A percentile compares a stretch with the other conserved stretches of the same genome.
Evolutionary conservation across 2,329 filamentous ascomycete genomes (phyloP).

Genomic region (Paracoccidioides lutzii): DNA sequence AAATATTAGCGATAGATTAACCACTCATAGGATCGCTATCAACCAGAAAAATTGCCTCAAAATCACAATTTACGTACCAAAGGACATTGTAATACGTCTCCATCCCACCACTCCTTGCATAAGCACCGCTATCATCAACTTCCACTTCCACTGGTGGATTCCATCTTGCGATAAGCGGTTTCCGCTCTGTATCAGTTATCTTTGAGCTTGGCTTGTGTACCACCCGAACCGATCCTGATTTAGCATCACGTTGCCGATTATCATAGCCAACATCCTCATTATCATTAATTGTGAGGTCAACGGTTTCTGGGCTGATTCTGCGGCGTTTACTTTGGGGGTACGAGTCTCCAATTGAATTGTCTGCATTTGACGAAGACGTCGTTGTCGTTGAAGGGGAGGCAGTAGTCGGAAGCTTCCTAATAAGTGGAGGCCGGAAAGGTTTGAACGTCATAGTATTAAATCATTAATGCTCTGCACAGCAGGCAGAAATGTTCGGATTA

Average conservation of each 20-base stretch:
- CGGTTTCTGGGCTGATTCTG: slow-evolving; percentile 18
- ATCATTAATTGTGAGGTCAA: slow-evolving; percentile 5
- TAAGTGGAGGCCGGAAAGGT: slow-evolving; percentile 34
- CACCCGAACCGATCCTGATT: background rate
- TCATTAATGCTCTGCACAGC: background rate
- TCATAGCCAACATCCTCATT: background rate
- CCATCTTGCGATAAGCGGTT: slow-evolving; percentile 22
- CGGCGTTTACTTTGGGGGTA: slow-evolving; percentile 25
- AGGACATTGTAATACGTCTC: slow-evolving; percentile 36
- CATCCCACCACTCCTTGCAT: slow-evolving; percentile 5
- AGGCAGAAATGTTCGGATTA: background rate
- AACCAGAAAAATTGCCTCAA: background rate
- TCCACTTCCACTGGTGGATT: slow-evolving; percentile 10
- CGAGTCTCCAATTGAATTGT: slow-evolving; percentile 1
- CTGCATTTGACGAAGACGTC: slow-evolving; percentile 2
- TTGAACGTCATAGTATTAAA: slow-evolving; percentile 29
- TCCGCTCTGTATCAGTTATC: slow-evolving; percentile 12
- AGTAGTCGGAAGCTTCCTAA: slow-evolving; percentile 20
- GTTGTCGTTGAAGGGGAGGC: background rate
- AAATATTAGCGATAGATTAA: background rate
- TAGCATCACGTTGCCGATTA: background rate
- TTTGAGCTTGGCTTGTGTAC: background rate
- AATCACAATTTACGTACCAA: slow-evolving; percentile 24
- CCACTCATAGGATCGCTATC: background rate
- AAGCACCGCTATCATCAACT: slow-evolving; percentile 6